Percentiles rank a stretch among this genome's conserved stretches.
Conservation (phyloP, 768 basidiomycete genomes). For the Phaeotremella skinneri region DNA sequence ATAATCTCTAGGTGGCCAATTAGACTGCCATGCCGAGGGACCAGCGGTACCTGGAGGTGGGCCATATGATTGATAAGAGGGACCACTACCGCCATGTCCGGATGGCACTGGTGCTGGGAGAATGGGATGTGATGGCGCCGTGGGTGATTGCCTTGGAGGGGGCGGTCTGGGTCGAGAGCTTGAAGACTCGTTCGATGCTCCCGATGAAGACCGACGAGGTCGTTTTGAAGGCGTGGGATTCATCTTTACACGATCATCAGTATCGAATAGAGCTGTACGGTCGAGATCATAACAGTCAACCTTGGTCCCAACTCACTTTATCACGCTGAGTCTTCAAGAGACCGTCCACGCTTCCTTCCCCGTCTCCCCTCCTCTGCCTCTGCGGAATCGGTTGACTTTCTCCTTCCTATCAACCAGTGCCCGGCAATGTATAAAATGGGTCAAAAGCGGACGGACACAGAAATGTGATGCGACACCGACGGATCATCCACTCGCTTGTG, state of each 20-base stretch:
- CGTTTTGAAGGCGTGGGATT: slow-evolving; percentile 18
- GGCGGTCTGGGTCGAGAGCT: slow-evolving; percentile 4
- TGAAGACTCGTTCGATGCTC: slow-evolving; percentile 9
- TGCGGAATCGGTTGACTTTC: no score
- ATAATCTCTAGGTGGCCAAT: slow-evolving; percentile 11
- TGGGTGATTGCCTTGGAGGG: slow-evolving; percentile 8
- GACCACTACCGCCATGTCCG: neutral
- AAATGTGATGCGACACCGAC: no score
- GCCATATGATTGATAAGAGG: slow-evolving; percentile 12
- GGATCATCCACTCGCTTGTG: no score
- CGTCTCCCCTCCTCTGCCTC: no score
- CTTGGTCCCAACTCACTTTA: no score
- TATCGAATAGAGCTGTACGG: neutral
- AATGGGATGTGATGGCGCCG: slow-evolving; percentile 22
- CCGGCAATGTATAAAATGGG: no score
- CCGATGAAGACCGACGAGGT: slow-evolving; percentile 13
- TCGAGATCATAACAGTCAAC: neutral
- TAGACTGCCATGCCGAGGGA: slow-evolving; percentile 22
- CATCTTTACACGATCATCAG: neutral
- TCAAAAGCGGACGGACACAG: no score
- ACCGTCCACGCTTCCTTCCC: no score
- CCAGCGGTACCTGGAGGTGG: slow-evolving; percentile 13
- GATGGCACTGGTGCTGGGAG: slow-evolving; percentile 26
- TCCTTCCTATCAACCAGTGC: no score
- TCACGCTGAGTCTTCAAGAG: no score